Percentiles rank a stretch among this genome's conserved stretches.
These are phyloP conservation scores for Candida chilensis DNA, from an alignment of 805 yeast species.

Conservation along the genomic window DNA sequence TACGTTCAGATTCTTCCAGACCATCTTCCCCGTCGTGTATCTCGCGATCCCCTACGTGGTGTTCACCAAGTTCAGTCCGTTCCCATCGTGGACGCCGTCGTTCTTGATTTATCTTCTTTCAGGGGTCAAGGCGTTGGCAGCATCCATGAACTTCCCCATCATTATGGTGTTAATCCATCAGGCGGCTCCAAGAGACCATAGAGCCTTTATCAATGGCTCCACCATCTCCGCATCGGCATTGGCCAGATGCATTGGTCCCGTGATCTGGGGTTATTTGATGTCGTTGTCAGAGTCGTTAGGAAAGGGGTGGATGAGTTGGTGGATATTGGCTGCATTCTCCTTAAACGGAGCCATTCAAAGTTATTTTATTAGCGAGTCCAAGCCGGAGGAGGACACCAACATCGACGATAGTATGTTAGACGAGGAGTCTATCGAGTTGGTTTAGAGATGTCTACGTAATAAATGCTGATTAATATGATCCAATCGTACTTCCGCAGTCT, in stretches of 20 bases:
- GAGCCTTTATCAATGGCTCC: constrained; percentile 53
- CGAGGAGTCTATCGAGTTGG: too few relatives aligned
- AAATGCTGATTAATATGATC: too few relatives aligned
- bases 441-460: too few relatives aligned
- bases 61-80: constrained; percentile 23
- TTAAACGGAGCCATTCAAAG: too few relatives aligned
- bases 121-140: constrained; percentile 24
- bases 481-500: too few relatives aligned
- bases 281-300: constrained; percentile 16
- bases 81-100: constrained; percentile 11
- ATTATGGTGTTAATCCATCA: constrained; percentile 44
- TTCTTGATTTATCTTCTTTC: constrained; percentile 19
- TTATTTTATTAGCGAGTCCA: too few relatives aligned
- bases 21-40: constrained; percentile 35
- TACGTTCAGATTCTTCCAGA: constrained; percentile 29
- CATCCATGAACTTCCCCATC: constrained; percentile 43
- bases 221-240: constrained; percentile 42
- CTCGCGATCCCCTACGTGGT: constrained; percentile 36
- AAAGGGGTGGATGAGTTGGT: constrained; percentile 10
- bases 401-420: too few relatives aligned
- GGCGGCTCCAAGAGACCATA: constrained; percentile 40
- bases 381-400: too few relatives aligned
- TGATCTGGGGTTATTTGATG: constrained; percentile 42
- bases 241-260: constrained; percentile 50
- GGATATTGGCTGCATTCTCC: constrained; percentile 6